These are phyloP conservation scores for Saturnispora galanensis DNA, from an alignment of 805 yeast species.

Conservation along the genomic window DNA sequence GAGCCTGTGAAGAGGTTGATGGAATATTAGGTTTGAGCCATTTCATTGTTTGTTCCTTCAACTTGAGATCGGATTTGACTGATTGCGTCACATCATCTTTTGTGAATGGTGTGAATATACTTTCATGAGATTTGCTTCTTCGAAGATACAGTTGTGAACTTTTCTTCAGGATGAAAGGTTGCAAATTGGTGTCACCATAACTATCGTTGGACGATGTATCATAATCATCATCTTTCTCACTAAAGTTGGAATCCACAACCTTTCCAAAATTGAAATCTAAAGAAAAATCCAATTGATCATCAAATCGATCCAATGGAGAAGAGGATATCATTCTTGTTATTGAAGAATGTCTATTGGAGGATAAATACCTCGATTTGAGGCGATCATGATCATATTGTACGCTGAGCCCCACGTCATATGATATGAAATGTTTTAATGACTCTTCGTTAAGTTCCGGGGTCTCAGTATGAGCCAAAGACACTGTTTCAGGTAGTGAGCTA, in stretches of 20 bases:
- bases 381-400: conserved; percentile 1
- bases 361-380: background rate
- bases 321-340: conserved; percentile 10
- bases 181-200: conserved; percentile 19
- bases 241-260: background rate
- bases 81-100: background rate
- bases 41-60: conserved; percentile 24
- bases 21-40: conserved; percentile 24
- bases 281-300: conserved; percentile 4
- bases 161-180: conserved; percentile 15
- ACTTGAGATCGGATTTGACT: conserved; percentile 10
- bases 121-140: conserved; percentile 23
- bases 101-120: conserved; percentile 17
- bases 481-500: conserved; percentile 19
- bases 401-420: conserved; percentile 24
- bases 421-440: conserved; percentile 23
- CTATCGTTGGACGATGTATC: conserved; percentile 15
- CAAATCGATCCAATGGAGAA: conserved; percentile 17
- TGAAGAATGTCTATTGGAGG: conserved; percentile 2
- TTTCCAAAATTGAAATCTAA: conserved; percentile 3
- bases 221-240: conserved; percentile 1
- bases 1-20: conserved; percentile 12
- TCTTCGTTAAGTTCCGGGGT: conserved; percentile 10
- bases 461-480: conserved; percentile 14
- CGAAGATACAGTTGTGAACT: conserved; percentile 10